Conservation (phyloP, 2,329 filamentous ascomycete species). For the Cordyceps javanica region DNA sequence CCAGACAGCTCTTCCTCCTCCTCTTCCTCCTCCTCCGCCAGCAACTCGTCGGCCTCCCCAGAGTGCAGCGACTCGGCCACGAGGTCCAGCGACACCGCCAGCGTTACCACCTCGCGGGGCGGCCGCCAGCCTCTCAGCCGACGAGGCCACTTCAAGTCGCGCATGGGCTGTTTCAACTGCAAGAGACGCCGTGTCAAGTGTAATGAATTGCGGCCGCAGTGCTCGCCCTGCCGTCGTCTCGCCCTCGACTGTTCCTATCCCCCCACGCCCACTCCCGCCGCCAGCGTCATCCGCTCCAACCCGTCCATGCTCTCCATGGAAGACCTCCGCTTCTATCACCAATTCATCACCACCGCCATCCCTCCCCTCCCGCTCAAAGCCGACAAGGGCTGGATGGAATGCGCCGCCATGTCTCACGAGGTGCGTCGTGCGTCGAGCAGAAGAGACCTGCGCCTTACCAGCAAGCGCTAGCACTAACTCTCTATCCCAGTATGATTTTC, state of each 20-base stretch:
- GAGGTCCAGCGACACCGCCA: neutral
- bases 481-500: conserved; percentile 26
- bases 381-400: conserved; percentile 27
- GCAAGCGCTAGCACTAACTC: neutral
- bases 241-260: conserved; percentile 30
- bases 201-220: conserved; percentile 24
- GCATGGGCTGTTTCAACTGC: conserved; percentile 28
- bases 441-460: neutral
- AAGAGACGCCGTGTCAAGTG: conserved; percentile 27
- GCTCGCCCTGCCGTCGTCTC: conserved; percentile 27
- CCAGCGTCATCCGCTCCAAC: conserved; percentile 10
- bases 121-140: conserved; percentile 15
- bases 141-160: conserved; percentile 24
- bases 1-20: neutral
- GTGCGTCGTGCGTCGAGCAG: too few species aligned
- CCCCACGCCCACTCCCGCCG: conserved; percentile 4
- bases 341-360: conserved; percentile 39
- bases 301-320: conserved; percentile 29
- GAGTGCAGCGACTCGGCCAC: neutral
- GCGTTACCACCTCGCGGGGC: neutral
- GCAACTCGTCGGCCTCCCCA: neutral
- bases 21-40: neutral
- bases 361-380: conserved; percentile 29
- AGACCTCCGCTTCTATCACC: conserved; percentile 45
- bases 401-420: conserved; percentile 28